Evolutionary conservation across 305 asterid species (phyloP).

Genomic region (Solanum hybrid): DNA sequence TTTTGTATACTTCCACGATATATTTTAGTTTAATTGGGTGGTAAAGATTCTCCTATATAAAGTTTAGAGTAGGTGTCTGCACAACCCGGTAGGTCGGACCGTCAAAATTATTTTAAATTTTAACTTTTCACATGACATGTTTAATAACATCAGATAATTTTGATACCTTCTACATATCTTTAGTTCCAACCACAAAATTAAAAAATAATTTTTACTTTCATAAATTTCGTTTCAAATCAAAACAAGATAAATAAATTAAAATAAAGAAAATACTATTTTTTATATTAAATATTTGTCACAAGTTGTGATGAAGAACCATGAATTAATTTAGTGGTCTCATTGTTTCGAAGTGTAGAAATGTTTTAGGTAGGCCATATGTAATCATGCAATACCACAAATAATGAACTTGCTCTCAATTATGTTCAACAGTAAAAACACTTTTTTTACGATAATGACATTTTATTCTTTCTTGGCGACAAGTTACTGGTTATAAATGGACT

Average conservation of each 20-base stretch:
- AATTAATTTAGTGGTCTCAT: background rate
- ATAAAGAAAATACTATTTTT: background rate
- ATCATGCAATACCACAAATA: background rate
- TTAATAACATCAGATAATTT: background rate
- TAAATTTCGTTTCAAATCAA: background rate
- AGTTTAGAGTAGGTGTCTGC: background rate
- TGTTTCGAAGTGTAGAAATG: background rate
- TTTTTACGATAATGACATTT: background rate
- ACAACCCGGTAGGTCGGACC: background rate
- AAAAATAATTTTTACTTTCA: background rate
- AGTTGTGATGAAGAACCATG: background rate
- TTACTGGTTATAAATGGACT: background rate
- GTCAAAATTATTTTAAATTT: background rate
- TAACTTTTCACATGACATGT: background rate
- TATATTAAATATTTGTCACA: background rate
- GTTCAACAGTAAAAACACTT: background rate
- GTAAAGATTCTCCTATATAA: background rate
- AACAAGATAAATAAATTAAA: background rate
- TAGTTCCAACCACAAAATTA: background rate
- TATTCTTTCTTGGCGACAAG: background rate
- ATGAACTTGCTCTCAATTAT: background rate
- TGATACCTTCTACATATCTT: background rate
- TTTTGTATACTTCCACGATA: background rate
- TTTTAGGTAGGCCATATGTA: background rate
- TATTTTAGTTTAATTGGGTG: background rate